Evolutionary conservation across 2,329 filamentous ascomycete species (phyloP).

Genomic region (Stagonosporopsis cucurbitacearum): DNA sequence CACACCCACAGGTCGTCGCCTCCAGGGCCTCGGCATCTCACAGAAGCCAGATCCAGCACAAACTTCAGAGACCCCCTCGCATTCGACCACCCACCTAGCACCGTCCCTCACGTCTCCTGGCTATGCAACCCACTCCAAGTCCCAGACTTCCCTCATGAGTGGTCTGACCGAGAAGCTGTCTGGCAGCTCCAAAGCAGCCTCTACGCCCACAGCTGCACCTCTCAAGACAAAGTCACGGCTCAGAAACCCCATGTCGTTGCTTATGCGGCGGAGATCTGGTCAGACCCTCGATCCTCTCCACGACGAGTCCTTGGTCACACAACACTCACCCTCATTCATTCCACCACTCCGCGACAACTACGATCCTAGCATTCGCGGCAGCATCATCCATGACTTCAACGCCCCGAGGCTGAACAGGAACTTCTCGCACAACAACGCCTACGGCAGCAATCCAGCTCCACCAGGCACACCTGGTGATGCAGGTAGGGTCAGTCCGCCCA

Average conservation of each 20-base stretch:
- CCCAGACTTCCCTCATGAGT: slow-evolving; percentile 43
- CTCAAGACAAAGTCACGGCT: slow-evolving; percentile 58
- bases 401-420: slow-evolving; percentile 60
- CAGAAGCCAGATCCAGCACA: slow-evolving; percentile 29
- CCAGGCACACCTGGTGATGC: slow-evolving; percentile 20
- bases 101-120: slow-evolving; percentile 33
- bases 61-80: slow-evolving; percentile 25
- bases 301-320: slow-evolving; percentile 60
- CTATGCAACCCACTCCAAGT: slow-evolving; percentile 41
- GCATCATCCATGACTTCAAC: slow-evolving; percentile 70
- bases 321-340: slow-evolving; percentile 53
- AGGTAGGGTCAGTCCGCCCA: slow-evolving; percentile 42
- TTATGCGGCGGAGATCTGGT: slow-evolving; percentile 63
- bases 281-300: slow-evolving; percentile 55
- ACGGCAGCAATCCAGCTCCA: slow-evolving; percentile 23
- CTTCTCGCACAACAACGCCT: slow-evolving; percentile 45
- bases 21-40: slow-evolving; percentile 34
- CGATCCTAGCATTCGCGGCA: slow-evolving; percentile 68
- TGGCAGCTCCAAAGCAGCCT: slow-evolving; percentile 28
- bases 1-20: slow-evolving; percentile 43
- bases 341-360: slow-evolving; percentile 65
- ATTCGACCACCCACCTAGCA: slow-evolving; percentile 30
- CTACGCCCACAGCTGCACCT: slow-evolving; percentile 28
- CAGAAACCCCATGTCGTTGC: slow-evolving; percentile 66
- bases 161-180: slow-evolving; percentile 42